Evolutionary conservation across 352 stramenopile genomes (phyloP), one percentile per base, ranked within the genome.

Genomic region (Albugo laibachii): DNA sequence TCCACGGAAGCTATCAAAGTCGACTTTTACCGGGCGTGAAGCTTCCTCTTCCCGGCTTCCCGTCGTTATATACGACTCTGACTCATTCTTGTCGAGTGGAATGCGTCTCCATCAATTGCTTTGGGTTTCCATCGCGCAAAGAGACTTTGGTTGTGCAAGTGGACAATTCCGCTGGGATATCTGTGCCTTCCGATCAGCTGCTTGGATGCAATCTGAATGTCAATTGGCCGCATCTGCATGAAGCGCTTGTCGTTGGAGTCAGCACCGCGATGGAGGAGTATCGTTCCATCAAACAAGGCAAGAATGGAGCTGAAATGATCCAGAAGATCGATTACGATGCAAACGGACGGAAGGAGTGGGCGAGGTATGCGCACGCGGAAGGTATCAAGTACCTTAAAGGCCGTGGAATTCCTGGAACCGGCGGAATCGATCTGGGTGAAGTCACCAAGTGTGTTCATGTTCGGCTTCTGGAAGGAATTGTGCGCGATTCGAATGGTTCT

Each of bases 211-310:
- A 62, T 0, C 69, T 97, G 3, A 86, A 96, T 52, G 87, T 97
- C 5, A 98, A 99, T 66, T 99, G 93, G 85, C 95, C 95, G 2
- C 97, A 97, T 61, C 80, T 98, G 65, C 93, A 98, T 56, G 94
- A 98, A 70, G 93, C 82, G 5, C 81, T 76, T 24, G 80, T 96
- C 36, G 66, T 93, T 13, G 77, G 63, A 44, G 59, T 94, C 14
- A 87, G 65, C 49, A 78, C 55, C 5, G 55, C 80, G 1, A 60
- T 69, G 15, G 76, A 69, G 8, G 66, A 77, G 53, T 80, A 71
- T 50, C 66, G 69, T n/a, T 34, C 12, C 11, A 31, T 37, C 18
- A 18, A 5, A 31, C 21, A 53, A 21, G 24, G 44, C 27, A 37
- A 34, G 15, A 5, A 54, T 16, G 36, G 58, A 11, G 5, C 36